phyloP scores from a whole-genome alignment of 2,329 filamentous ascomycete genomes.

The Aspergillus oerlinghausenensis region DNA sequence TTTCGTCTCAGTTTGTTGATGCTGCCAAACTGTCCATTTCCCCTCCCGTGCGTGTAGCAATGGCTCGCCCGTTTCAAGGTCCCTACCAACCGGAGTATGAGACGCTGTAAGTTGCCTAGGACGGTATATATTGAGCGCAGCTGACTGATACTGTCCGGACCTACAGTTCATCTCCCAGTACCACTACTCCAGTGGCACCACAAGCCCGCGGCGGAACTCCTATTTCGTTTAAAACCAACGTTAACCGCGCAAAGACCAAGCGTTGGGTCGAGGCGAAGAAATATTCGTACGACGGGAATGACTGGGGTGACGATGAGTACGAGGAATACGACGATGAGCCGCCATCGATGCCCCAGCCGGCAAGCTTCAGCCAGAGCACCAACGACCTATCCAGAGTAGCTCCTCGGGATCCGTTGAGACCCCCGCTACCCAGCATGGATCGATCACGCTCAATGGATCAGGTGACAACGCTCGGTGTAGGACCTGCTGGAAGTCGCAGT shows the following conservation, averaged over 20 bases:
- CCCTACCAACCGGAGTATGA: constrained; percentile 21
- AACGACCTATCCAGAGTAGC: constrained; percentile 13
- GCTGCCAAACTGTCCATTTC: constrained; percentile 1
- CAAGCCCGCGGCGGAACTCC: constrained; percentile 35
- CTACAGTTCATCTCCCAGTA: constrained; percentile 13
- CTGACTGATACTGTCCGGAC: not conserved
- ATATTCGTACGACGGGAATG: constrained; percentile 84
- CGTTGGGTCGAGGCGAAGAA: constrained; percentile 92
- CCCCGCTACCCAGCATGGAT: constrained; percentile 25
- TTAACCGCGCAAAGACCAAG: constrained; percentile 82
- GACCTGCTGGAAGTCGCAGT: constrained; percentile 20
- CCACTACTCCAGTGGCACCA: constrained; percentile 26
- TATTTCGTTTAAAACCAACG: constrained; percentile 72
- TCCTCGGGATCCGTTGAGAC: constrained; percentile 8
- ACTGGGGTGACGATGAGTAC: constrained; percentile 71
- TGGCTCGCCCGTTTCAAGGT: constrained; percentile 25
- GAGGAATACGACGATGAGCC: constrained; percentile 61
- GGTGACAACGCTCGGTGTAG: constrained; percentile 13
- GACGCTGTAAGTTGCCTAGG: constrained; percentile 20
- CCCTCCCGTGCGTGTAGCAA: constrained; percentile 10
- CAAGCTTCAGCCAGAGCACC: constrained; percentile 24
- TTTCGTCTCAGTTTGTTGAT: not conserved
- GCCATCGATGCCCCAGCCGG: constrained; percentile 20
- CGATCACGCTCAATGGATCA: constrained; percentile 39
- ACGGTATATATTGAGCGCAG: not conserved